Evolutionary conservation across 345 rosid species (phyloP), one percentile per base, ranked within the genome.

Genomic region (Rhizophora mangle): DNA sequence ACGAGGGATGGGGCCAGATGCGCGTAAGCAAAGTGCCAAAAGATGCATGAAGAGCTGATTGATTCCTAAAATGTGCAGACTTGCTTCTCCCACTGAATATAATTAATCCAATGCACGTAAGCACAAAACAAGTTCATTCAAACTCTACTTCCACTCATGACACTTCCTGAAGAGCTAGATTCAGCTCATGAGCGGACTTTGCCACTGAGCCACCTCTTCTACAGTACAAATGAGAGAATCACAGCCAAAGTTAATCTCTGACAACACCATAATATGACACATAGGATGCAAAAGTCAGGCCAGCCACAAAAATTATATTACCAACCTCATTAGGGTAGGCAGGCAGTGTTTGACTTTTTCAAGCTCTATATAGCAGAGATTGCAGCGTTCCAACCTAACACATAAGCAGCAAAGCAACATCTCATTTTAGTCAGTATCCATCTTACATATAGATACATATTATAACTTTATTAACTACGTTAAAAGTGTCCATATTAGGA

Each of bases 141-240:
- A 74, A 70, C 64, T n/a, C 60, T 74, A 21, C 18, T 22, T 47
- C 29, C 20, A 61, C 68, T 81, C 80, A 83, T 39, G 89, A 92
- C 59, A 80, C 83, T 73, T 91, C 96, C 81, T 92, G 89, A 66
- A 95, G 78, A 58, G 96, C 93, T 30, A 95, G 79, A 81, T 74
- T 90, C 74, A 95, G 82, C 81, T 95, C 99, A 74, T 88, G 88
- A 16, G 89, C 93, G 30, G 87, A 81, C 76, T 95, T 95, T 27
- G 92, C 89, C 68, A 92, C 96, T 56, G 87, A 86, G n/a, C 96
- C 97, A 18, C 93, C 97, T 84, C 93, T 86, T 85, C 99, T 95
- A 73, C 62, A 51, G 65, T 26, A 36, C 32, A 60, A 36, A 60
- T 6, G 26, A 51, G 30, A 37, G 54, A 43, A 10, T 15, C 3